Base-by-base conservation (phyloP, 1,284 basidiomycete genomes). In the Pascua sp. region DNA sequence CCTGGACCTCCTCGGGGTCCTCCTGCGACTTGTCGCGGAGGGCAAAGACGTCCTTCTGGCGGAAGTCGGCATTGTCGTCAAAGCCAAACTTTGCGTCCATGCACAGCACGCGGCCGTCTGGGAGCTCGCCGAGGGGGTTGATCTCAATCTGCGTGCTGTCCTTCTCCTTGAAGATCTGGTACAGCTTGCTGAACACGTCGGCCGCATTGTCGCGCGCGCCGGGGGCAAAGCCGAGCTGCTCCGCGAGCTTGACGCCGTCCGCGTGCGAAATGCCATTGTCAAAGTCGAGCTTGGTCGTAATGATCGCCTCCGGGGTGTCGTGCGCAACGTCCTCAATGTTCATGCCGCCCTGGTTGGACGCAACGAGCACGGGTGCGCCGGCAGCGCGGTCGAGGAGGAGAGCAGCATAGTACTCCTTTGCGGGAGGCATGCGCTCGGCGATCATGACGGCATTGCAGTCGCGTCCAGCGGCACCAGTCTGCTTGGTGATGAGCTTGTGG, bases 51-150 rank as follows among this genome's bases (percentile, higher is more conserved):
- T 96, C 93, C 70, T 86, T 78, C 77, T 99, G 96, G 64, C 96
- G 88, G 85, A 98, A 98, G 71, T 94, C 92, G 49, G 96, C 96
- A 73, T 99, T 98, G 77, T 99, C 96, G 73, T 99, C 96, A 70
- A 99, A 98, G 43, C 94, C 93, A 65, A 98, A 91, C 80, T 99
- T 99, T 75, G 96, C 96, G 77, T 99, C 96, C 96, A 99, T 98
- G 82, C 94, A 98, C 54, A 99, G 86, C 51, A 98, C 93, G 66
- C 84, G 85, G 11, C 96, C 96, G 73, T 98, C 94, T 41, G 83
- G 84, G 49, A 93, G 90, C 80, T 98, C 89, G n/a, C 93, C 92
- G 80, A 99, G 81, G 24, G 96, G 96, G 81, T 99, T 99, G 78
- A 99, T 99, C 81, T 99, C 96, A 70, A 99, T 97, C 79, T 98